These are phyloP conservation scores for Blepharisma stoltei DNA, from an alignment of 73 alveolate genomes.

Conservation along the genomic window DNA sequence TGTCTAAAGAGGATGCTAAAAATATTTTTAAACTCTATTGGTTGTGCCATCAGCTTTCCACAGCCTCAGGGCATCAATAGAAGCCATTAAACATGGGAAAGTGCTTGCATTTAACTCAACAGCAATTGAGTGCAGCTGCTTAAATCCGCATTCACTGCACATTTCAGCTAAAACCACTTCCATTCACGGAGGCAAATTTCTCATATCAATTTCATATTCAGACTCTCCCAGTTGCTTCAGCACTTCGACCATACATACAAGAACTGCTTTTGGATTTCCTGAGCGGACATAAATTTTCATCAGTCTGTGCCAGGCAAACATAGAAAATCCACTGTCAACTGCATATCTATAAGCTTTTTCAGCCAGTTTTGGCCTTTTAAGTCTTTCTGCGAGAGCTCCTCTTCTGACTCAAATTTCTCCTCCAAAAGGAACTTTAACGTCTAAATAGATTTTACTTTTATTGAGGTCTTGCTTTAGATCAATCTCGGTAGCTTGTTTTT, in stretches of 20 bases:
- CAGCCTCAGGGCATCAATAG: no score
- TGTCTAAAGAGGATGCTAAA: no score
- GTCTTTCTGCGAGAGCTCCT: slow-evolving; percentile 59
- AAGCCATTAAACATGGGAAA: no score
- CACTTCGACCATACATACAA: slow-evolving; percentile 57
- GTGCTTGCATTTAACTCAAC: no score
- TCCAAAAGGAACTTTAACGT: slow-evolving; percentile 27
- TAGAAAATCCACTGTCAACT: slow-evolving; percentile 53
- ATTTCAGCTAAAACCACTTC: slow-evolving; percentile 26
- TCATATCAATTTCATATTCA: slow-evolving; percentile 35
- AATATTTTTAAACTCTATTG: no score
- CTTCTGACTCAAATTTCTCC: slow-evolving; percentile 59
- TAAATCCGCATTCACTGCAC: no score
- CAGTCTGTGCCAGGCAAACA: slow-evolving; percentile 57
- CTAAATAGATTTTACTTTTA: slow-evolving; percentile 6
- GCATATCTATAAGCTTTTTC: slow-evolving; percentile 55
- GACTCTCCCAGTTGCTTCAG: slow-evolving; percentile 57
- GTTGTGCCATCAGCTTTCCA: no score
- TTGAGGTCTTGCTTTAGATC: background rate
- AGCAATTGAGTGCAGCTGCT: no score
- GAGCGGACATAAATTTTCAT: slow-evolving; percentile 50
- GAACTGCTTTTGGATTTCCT: slow-evolving; percentile 52
- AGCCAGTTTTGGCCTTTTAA: slow-evolving; percentile 44
- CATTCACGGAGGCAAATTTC: slow-evolving; percentile 44
- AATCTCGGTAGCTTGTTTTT: slow-evolving; percentile 45